Base-by-base conservation (phyloP, 2,329 filamentous ascomycete species). In the Beauveria rudraprayagi region DNA sequence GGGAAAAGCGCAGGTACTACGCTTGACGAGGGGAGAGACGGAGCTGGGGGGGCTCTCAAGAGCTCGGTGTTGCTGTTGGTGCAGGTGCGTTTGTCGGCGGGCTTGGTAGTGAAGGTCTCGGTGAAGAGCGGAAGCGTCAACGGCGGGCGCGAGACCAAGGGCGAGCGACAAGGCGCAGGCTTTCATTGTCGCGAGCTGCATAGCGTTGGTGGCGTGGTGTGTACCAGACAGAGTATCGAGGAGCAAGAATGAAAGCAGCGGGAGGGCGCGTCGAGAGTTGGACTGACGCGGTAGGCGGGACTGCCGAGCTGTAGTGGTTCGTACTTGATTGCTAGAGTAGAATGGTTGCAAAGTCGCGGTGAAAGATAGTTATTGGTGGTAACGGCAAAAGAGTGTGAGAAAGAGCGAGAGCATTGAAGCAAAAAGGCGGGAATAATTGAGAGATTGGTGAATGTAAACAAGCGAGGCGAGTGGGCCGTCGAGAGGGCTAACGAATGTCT, bases 1-100 rank as follows among this genome's bases (percentile, higher is more conserved):
- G 24, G 90, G 89, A 67, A 92, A 89, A 60, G 78, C 69, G 74
- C 90, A 92, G 61, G 78, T 69, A 41, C 77, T 76, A 66, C 83
- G 80, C 74, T 85, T 86, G 67, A 79, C 75, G 34, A 84, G 63
- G 57, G 69, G 65, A 62, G 65, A 63, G 41, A 37, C 43, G 30
- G 66, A 58, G 65, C 54, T 52, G n/a, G 56, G 43, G 14, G 62
- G 59, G 46, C 44, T 61, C 55, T 66, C 65, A 22, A 65, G 60
- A 17, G 66, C 57, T 50, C 66, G 56, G 59, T 67, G 66, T 9
- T 67, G 66, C 56, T 68, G 65, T 8, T 64, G 65, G 50, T 72
- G 68, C 50, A 64, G 60, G 56, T 75, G 76, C 50, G 63, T 65
- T 63, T 78, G 73, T n/a, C 67, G 67, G 57, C 72, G 70, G 50